Evolutionary conservation across 192 early-diverging fungal species (phyloP).

Genomic region (Backusella psychrophila): DNA sequence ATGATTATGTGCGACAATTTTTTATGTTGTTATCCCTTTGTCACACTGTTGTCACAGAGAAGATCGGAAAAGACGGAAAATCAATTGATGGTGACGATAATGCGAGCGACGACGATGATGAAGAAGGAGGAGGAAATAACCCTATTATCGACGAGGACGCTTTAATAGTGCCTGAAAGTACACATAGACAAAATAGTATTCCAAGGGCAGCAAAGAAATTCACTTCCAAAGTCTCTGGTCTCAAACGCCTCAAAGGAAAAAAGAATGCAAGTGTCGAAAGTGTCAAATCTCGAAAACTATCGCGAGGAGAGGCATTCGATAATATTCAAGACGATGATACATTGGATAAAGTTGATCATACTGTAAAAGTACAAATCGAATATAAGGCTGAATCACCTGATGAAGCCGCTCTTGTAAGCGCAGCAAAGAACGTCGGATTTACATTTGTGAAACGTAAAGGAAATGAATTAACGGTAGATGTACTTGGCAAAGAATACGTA

Average conservation of each 20-base stretch:
- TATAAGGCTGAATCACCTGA: conserved; percentile 83
- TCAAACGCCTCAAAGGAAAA: neutral
- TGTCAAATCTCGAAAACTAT: neutral
- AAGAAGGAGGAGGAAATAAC: neutral
- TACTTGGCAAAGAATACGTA: conserved; percentile 61
- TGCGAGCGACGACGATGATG: conserved; percentile 26
- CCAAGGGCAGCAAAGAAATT: neutral
- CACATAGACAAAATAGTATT: neutral
- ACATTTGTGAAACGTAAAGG: conserved; percentile 60
- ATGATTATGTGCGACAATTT: conserved; percentile 66
- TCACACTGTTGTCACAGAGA: conserved; percentile 92
- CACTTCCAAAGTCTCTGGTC: neutral
- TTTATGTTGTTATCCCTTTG: conserved; percentile 88
- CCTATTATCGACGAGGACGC: neutral
- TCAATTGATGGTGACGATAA: conserved; percentile 33
- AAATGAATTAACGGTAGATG: conserved; percentile 58
- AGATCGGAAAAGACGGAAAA: conserved; percentile 46
- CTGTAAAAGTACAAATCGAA: conserved; percentile 32
- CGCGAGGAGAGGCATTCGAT: conserved; percentile 15
- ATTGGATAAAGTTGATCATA: conserved; percentile 28
- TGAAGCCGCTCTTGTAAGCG: conserved; percentile 78
- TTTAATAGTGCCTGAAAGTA: neutral
- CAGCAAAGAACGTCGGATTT: conserved; percentile 78
- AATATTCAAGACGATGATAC: conserved; percentile 3
- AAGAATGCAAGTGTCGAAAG: neutral